Base-by-base conservation (phyloP, 305 asterid genomes). In the Fraxinus ornus region DNA sequence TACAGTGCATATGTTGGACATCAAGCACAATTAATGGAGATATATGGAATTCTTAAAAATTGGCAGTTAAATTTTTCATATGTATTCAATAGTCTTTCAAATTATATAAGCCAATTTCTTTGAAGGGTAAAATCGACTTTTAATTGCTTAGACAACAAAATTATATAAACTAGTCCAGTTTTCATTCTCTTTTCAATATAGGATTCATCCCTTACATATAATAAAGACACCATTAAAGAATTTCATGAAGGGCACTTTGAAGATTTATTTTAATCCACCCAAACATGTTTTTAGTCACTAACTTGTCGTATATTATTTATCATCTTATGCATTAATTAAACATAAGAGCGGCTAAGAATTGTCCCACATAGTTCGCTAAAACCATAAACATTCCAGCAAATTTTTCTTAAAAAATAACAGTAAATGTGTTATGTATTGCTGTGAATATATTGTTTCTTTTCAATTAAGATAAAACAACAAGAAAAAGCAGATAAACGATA, bases 401-500 rank as follows among this genome's bases (percentile, higher is more conserved):
- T 71, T 71, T 30, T 71, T 71, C 44, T 71, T 17, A 15, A 30
- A 30, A 76, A n/a, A 35, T 73, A 64, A 55, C 77, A 66, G 78
- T 39, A 28, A 17, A 64, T 62, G 74, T 1, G 8, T 13, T 5
- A 15, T 70, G 41, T 30, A 5, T 32, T 26, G 3, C 30, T 62
- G 33, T 22, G 35, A 22, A 1, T 64, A 72, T 71, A 35, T 57
- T 26, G 37, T 33, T 60, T 22, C 5, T 78, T 52, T 71, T 37
- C 36, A 10, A 78, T 78, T 55, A 73, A 80, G 49, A 47, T 19
- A 73, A 55, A 80, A 73, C 26, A 2, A 80, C 17, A 60, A 57
- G 39, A 78, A 76, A 79, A 76, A 57, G 79, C 32, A 7, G 57
- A 62, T 21, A 55, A 44, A 60, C 49, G 83, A 33, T 24, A 55